phyloP scores from a whole-genome alignment of 495 filamentous ascomycete genomes.

The Cercophora samala region DNA sequence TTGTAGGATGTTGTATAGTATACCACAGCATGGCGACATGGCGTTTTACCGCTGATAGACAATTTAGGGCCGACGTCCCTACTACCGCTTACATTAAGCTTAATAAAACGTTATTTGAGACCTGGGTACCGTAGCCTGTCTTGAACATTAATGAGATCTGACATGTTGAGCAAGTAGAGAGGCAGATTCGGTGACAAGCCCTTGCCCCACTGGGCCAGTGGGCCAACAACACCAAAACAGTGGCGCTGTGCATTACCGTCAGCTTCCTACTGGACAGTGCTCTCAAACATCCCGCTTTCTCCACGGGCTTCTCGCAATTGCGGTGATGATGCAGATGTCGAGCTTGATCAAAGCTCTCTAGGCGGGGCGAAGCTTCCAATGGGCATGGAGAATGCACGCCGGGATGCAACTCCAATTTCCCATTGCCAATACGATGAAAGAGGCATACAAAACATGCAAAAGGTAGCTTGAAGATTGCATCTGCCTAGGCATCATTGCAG shows the following conservation, averaged over 20 bases:
- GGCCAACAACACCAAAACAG: not conserved
- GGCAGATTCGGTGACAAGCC: not conserved
- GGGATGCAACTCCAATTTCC: not conserved
- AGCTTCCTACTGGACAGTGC: too few species aligned
- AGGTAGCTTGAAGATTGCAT: not conserved
- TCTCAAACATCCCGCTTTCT: too few species aligned
- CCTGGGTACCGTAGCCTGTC: not conserved
- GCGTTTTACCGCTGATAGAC: not conserved
- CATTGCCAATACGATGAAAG: not conserved
- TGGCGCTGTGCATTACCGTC: too few species aligned
- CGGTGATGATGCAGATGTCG: not conserved
- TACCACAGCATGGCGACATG: not conserved
- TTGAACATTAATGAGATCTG: not conserved
- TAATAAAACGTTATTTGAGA: not conserved
- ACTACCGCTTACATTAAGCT: not conserved
- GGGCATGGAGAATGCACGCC: not conserved
- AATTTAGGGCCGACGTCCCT: not conserved
- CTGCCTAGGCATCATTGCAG: not conserved
- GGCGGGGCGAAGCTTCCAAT: not conserved
- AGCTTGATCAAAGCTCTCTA: not conserved
- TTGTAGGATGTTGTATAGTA: slow-evolving; percentile 39
- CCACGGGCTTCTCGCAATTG: not conserved
- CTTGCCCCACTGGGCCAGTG: not conserved
- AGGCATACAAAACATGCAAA: not conserved
- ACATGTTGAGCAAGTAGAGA: not conserved